phyloP scores from a whole-genome alignment of 495 filamentous ascomycete species.

The Bacidia rubella region DNA sequence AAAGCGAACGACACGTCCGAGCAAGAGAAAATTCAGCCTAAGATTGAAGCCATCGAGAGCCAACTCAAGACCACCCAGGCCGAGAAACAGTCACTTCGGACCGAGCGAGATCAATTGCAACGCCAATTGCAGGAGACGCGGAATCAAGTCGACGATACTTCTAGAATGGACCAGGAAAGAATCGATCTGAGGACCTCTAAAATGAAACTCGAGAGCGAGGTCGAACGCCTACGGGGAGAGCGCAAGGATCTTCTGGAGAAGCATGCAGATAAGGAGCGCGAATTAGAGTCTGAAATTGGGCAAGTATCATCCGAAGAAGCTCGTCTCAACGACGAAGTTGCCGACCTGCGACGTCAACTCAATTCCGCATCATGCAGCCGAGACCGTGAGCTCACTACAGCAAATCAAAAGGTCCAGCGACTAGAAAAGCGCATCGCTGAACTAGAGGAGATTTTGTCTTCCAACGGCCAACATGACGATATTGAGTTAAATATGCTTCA shows the following conservation, averaged over 20 bases:
- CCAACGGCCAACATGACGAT: slow-evolving; percentile 9
- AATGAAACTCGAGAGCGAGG: slow-evolving; percentile 44
- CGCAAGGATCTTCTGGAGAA: slow-evolving; percentile 36
- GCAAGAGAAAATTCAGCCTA: slow-evolving; percentile 13
- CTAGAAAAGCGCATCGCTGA: slow-evolving; percentile 45
- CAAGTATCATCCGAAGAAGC: slow-evolving; percentile 43
- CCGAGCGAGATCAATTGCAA: slow-evolving; percentile 52
- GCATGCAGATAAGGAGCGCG: slow-evolving; percentile 39
- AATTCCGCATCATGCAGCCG: slow-evolving; percentile 28
- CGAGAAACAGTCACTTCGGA: slow-evolving; percentile 48
- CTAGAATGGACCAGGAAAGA: slow-evolving; percentile 47
- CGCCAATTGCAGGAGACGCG: slow-evolving; percentile 38
- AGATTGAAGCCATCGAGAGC: slow-evolving; percentile 31
- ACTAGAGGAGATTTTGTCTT: slow-evolving; percentile 38
- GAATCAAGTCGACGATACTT: slow-evolving; percentile 37
- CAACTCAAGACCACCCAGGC: slow-evolving; percentile 36
- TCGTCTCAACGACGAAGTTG: slow-evolving; percentile 43
- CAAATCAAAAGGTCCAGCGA: slow-evolving; percentile 42
- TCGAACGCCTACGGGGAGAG: slow-evolving; percentile 45
- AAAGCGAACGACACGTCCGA: too few species aligned
- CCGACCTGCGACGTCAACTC: slow-evolving; percentile 38
- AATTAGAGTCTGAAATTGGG: slow-evolving; percentile 41
- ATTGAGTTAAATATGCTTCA: slow-evolving; percentile 45
- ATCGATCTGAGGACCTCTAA: slow-evolving; percentile 46
- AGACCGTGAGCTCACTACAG: slow-evolving; percentile 36